Evolutionary conservation across 106 monocot species (phyloP).

Genomic region (Platanthera guangdongensis): DNA sequence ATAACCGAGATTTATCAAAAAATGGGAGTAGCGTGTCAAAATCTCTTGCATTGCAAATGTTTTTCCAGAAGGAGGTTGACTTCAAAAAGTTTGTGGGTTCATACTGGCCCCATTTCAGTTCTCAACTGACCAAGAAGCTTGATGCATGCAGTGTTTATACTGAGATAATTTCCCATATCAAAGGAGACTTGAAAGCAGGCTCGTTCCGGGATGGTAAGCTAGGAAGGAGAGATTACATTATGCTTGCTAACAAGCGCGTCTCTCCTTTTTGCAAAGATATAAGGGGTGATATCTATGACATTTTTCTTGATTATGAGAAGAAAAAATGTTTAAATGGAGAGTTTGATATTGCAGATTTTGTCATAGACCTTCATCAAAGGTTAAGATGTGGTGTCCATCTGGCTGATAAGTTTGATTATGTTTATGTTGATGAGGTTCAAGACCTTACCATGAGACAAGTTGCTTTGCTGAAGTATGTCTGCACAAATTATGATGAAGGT

Average conservation of each 20-base stretch:
- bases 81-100: constrained; percentile 37
- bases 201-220: constrained; percentile 13
- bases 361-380: constrained; percentile 42
- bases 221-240: constrained; percentile 26
- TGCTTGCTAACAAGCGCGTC: constrained; percentile 29
- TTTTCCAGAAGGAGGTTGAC: constrained; percentile 42
- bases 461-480: constrained; percentile 49
- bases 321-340: constrained; percentile 32
- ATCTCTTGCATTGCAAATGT: constrained; percentile 27
- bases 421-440: constrained; percentile 78
- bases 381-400: constrained; percentile 11
- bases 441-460: constrained; percentile 63
- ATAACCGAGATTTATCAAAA: constrained; percentile 5
- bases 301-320: constrained; percentile 58
- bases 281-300: constrained; percentile 43
- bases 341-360: constrained; percentile 67
- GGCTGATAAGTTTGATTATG: constrained; percentile 38
- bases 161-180: constrained; percentile 72
- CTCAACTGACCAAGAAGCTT: constrained; percentile 40
- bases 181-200: constrained; percentile 22
- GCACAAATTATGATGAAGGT: constrained; percentile 46
- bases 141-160: constrained; percentile 46
- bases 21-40: constrained; percentile 14
- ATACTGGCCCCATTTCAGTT: constrained; percentile 65
- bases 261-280: constrained; percentile 22